Percentiles rank a stretch among this genome's conserved stretches.
Conservation (phyloP, 768 basidiomycete genomes). For the Phanerochaete sordida region DNA sequence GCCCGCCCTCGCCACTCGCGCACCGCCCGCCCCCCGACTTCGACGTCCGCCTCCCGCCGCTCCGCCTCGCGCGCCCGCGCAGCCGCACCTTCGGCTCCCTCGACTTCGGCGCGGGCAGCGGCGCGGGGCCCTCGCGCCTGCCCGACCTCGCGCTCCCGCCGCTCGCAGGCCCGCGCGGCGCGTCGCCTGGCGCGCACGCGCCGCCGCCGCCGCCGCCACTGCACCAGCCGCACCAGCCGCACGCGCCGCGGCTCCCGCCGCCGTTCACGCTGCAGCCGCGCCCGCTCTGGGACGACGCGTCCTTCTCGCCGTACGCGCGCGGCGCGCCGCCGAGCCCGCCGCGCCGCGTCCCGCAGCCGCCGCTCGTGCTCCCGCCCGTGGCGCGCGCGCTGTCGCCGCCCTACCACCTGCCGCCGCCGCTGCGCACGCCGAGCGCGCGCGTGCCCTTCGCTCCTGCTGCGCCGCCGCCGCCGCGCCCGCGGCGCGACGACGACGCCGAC, state of each 20-base stretch:
- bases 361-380: slow-evolving; percentile 4
- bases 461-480: neutral
- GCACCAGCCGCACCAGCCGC: slow-evolving; percentile 20
- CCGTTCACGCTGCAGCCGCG: slow-evolving; percentile 66
- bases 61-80: slow-evolving; percentile 17
- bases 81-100: slow-evolving; percentile 5
- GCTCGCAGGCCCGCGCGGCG: neutral
- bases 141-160: slow-evolving; percentile 12
- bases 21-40: neutral
- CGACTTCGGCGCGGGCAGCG: slow-evolving; percentile 1
- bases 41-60: slow-evolving; percentile 23
- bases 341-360: slow-evolving; percentile 2
- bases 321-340: slow-evolving; percentile 12
- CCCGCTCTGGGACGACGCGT: slow-evolving; percentile 60
- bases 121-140: neutral
- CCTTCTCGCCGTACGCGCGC: slow-evolving; percentile 28
- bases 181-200: neutral
- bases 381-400: neutral
- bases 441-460: neutral
- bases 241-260: slow-evolving; percentile 34
- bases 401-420: too few species aligned
- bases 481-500: slow-evolving; percentile 7
- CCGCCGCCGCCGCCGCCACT: slow-evolving; percentile 17
- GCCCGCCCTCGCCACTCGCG: neutral
- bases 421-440: neutral